Evolutionary conservation across 2,329 filamentous ascomycete genomes (phyloP), one percentile per base, ranked within the genome.

Genomic region (Botrytis paeoniae): DNA sequence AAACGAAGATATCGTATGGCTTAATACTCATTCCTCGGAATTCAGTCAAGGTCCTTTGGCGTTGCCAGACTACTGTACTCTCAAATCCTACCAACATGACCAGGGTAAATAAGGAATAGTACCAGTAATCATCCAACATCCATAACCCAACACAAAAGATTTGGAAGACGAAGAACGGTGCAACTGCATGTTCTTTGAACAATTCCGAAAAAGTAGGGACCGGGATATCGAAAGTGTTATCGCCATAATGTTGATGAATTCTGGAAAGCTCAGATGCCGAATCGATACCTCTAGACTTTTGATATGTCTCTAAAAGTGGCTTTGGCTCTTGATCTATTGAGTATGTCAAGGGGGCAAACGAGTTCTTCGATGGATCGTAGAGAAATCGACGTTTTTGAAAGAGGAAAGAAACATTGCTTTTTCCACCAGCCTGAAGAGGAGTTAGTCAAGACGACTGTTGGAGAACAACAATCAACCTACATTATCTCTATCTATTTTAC

Each of bases 71-170:
- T 54, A 99, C 97, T 3, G 96, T 99, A 82, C 95, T 98, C 85
- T 99, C 96, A 79, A 99, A 99, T 74, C 90, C 91, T 77, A 99
- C 94, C 72, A 99, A 89, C 97, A 99, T 99, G 85, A 98, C 95
- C 35, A 99, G 90, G 0, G 97, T 99, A 83, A 99, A 99, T 32
- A 99, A 89, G 75, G 96, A 98, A 85, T 99, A 99, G 86, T 99
- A 99, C 96, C 97, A 99, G 85, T 98, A 99, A 84, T 99, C 97
- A 81, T 99, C 96, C 81, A 99, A 85, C 91, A 98, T 93, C 96
- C 96, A 99, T 75, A 99, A 85, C 25, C 96, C 97, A 73, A 99
- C 96, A 79, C 97, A 99, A 86, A 99, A 99, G 75, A 99, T 87
- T 86, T 99, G 96, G 85, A 99, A 99, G 76, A 99, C 95, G 84